Evolutionary conservation across 805 yeast genomes (phyloP).

Genomic region (Wickerhamiella kazuoi): DNA sequence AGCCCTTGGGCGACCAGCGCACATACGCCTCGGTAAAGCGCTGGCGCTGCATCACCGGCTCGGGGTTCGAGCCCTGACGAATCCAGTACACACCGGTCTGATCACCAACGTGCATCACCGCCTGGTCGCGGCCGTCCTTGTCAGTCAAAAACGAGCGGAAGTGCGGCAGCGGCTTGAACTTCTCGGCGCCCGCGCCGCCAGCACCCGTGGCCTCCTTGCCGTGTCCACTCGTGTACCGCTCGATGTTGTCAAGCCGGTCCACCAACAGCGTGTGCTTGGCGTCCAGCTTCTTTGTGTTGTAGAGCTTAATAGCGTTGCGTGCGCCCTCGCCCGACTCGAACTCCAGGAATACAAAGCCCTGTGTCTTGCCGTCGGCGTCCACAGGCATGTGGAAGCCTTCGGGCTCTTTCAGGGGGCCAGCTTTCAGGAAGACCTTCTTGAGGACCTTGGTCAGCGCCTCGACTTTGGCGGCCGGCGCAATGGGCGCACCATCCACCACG

Average conservation of each 20-base stretch:
- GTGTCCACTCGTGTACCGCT: constrained; percentile 31
- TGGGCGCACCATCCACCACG: constrained; percentile 88
- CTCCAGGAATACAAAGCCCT: constrained; percentile 70
- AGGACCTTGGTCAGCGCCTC: constrained; percentile 73
- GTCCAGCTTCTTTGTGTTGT: constrained; percentile 83
- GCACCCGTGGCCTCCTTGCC: constrained; percentile 34
- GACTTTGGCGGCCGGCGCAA: constrained; percentile 79
- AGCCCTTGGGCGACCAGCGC: constrained; percentile 86
- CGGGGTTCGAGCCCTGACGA: constrained; percentile 52
- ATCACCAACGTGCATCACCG: constrained; percentile 60
- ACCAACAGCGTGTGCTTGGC: constrained; percentile 78
- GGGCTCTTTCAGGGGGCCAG: constrained; percentile 43
- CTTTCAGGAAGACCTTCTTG: constrained; percentile 57
- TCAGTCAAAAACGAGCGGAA: constrained; percentile 86
- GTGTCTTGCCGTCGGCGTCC: constrained; percentile 49
- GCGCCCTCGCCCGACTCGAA: constrained; percentile 52
- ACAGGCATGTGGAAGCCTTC: constrained; percentile 71
- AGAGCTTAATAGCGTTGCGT: constrained; percentile 56
- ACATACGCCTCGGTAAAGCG: constrained; percentile 80
- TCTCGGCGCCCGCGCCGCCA: constrained; percentile 36
- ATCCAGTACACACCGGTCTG: constrained; percentile 78
- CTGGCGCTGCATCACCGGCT: constrained; percentile 55
- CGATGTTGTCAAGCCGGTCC: constrained; percentile 40
- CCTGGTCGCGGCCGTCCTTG: constrained; percentile 77
- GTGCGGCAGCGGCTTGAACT: constrained; percentile 60